phyloP scores from a whole-genome alignment of 768 basidiomycete species.

The Trametes cingulata region DNA sequence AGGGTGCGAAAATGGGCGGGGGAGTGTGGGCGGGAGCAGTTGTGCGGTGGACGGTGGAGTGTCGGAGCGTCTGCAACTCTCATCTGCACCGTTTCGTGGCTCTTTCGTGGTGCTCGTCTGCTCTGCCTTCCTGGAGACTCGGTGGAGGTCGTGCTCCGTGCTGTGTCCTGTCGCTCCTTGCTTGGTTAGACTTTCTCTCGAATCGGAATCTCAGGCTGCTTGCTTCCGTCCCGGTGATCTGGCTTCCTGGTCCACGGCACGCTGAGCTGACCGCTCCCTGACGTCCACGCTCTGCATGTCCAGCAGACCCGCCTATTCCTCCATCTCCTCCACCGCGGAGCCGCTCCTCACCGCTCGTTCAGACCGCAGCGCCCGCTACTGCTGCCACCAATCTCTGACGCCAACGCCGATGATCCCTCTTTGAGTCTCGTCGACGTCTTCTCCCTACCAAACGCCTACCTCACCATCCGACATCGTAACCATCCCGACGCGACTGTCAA shows the following conservation, averaged over 20 bases:
- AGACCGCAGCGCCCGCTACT: neutral
- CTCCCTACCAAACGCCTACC: neutral
- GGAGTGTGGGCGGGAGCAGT: neutral
- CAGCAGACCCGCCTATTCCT: neutral
- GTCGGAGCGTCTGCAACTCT: neutral
- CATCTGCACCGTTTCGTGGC: neutral
- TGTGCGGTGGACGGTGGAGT: neutral
- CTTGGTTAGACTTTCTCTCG: slow-evolving; percentile 10
- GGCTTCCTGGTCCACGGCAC: neutral
- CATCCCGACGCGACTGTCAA: slow-evolving; percentile 6
- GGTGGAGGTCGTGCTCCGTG: neutral
- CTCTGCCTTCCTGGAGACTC: neutral
- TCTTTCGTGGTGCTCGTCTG: slow-evolving; percentile 1
- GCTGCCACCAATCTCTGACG: neutral
- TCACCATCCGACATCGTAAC: neutral
- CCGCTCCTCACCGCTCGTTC: slow-evolving; percentile 5
- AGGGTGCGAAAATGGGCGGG: neutral
- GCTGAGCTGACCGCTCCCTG: slow-evolving; percentile 1
- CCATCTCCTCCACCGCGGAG: slow-evolving; percentile 16
- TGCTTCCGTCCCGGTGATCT: slow-evolving; percentile 2
- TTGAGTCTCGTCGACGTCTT: neutral
- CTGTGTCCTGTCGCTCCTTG: slow-evolving; percentile 2
- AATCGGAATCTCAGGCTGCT: neutral
- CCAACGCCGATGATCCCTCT: slow-evolving; percentile 7
- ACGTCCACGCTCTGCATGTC: slow-evolving; percentile 17